phyloP scores from a whole-genome alignment of 371 early-diverging fungal species.

The Saksenaea vasiformis region DNA sequence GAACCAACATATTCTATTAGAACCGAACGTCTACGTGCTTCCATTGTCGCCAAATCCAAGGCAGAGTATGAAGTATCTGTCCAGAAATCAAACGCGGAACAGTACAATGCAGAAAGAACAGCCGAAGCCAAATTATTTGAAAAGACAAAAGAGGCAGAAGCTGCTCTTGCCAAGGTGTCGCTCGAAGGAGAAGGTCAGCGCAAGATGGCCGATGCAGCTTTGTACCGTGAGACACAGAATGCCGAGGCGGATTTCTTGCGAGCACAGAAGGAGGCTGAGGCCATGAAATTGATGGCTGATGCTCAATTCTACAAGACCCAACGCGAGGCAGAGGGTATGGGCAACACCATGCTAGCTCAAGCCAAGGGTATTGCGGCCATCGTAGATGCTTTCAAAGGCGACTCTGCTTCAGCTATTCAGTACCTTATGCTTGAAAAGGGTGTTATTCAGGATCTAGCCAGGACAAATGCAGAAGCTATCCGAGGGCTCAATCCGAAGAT shows the following conservation, averaged over 20 bases:
- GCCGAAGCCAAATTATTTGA: constrained; percentile 17
- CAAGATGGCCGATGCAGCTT: neutral
- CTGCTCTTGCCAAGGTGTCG: constrained; percentile 10
- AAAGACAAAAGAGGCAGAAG: constrained; percentile 37
- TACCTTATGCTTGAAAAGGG: constrained; percentile 57
- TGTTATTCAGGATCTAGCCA: constrained; percentile 46
- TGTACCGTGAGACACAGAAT: neutral
- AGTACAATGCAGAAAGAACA: constrained; percentile 28
- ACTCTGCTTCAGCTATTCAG: constrained; percentile 35
- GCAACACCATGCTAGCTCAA: constrained; percentile 36
- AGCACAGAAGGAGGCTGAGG: constrained; percentile 26
- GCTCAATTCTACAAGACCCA: constrained; percentile 26
- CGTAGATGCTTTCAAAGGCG: constrained; percentile 34
- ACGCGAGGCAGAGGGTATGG: constrained; percentile 34
- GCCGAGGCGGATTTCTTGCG: constrained; percentile 1
- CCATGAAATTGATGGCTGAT: constrained; percentile 30
- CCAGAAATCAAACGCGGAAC: constrained; percentile 37
- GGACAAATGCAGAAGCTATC: constrained; percentile 53
- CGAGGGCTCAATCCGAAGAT: constrained; percentile 56
- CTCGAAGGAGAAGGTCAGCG: constrained; percentile 1
- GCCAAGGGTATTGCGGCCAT: constrained; percentile 33
- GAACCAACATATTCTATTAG: neutral
- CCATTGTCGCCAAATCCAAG: constrained; percentile 39
- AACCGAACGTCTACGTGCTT: constrained; percentile 44
- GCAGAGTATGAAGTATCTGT: constrained; percentile 49